Evolutionary conservation across 1,284 basidiomycete species (phyloP).

Genomic region (Naganishia sp.): DNA sequence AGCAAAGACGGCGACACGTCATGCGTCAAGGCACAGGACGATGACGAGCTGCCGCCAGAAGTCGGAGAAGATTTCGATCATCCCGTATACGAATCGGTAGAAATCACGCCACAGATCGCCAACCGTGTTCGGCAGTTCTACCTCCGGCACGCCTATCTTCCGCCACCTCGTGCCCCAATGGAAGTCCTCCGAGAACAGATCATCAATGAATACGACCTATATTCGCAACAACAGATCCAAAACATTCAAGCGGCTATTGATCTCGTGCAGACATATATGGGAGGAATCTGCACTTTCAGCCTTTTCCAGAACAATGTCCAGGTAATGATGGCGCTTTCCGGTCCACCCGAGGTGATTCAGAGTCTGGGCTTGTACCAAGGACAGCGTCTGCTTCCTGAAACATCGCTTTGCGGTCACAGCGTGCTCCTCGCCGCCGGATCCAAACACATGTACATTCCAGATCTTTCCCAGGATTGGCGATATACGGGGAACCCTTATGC

Average conservation of each 20-base stretch:
- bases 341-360: conserved; percentile 31
- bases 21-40: no score
- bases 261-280: conserved; percentile 31
- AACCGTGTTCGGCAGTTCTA: conserved; percentile 34
- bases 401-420: conserved; percentile 39
- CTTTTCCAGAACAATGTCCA: conserved; percentile 37
- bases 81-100: conserved; percentile 21
- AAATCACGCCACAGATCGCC: conserved; percentile 9
- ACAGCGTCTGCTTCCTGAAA: conserved; percentile 34
- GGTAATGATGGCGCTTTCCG: conserved; percentile 34
- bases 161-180: conserved; percentile 38
- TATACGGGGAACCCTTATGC: conserved; percentile 38
- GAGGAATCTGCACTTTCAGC: conserved; percentile 37
- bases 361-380: conserved; percentile 26
- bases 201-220: conserved; percentile 39
- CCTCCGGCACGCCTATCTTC: conserved; percentile 35
- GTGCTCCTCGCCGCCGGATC: conserved; percentile 27
- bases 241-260: conserved; percentile 37
- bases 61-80: conserved; percentile 5
- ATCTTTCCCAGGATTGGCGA: conserved; percentile 38
- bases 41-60: not conserved
- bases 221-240: conserved; percentile 34
- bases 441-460: conserved; percentile 31
- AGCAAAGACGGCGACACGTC: not conserved
- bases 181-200: conserved; percentile 35